Base-by-base conservation (phyloP, 257 asterid genomes). In the Handroanthus guayacan region DNA sequence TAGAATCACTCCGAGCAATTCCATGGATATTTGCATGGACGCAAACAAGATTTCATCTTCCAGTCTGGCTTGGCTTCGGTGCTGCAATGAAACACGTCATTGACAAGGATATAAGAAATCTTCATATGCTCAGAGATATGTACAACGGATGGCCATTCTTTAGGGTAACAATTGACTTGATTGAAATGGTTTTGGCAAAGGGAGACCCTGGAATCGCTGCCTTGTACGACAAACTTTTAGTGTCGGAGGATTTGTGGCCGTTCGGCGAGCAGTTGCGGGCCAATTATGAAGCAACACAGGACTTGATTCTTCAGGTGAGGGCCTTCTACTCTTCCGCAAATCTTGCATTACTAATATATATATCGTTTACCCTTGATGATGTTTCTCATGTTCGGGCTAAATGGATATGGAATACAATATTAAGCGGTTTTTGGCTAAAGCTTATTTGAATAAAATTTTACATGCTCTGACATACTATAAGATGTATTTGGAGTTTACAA, bases 11-110 rank as follows among this genome's bases (percentile, higher is more conserved):
- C 17, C 80, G 98, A 72, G 98, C 97, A 57, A 93, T 93, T 80
- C 98, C 98, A 13, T 93, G 97, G 98, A 93, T 93, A 83, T 93
- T 93, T 69, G 98, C 98, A n/a, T 93, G 98, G 98, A 93, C 98
- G 1, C 98, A 93, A 75, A 93, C 98, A 4, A 88, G 98, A 61
- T 94, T 94, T 67, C 98, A 94, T 83, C 97, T 94, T 25, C 98
- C 98, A 0, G 98, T 94, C 58, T 94, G 98, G 98, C 97, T 94
- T 50, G 97, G 98, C 17, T 92, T 94, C 67, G 98, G 96, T 37
- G 88, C 85, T 39, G 97, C 98, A 14, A 77, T 94, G 78, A 84
- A 85, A 72, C 91, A 88, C 16, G 75, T 74, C 20, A 84, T 89
- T 2, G 84, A 81, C 6, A 94, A 89, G 84, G 94, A 90, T 80